Base-by-base conservation (phyloP, 805 yeast species). In the Monosporozyma aquatica region DNA sequence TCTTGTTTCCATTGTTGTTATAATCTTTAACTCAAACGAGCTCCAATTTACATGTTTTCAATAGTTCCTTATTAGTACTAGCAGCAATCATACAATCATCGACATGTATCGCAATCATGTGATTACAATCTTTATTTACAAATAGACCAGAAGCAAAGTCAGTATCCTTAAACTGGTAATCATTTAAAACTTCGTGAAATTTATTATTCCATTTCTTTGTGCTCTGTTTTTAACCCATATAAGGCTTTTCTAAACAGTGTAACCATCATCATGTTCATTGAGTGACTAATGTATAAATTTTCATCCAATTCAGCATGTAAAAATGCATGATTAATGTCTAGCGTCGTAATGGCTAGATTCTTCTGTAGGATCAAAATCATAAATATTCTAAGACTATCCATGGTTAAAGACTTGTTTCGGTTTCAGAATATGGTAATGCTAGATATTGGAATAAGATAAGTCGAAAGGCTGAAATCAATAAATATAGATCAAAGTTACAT, bases 81-180 rank as follows among this genome's bases (percentile, higher is more conserved):
- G 45, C 45, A 7, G 48, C 50, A 23, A 42, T 40, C 5, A 47
- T 25, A 17, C 42, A 37, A 29, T 47, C 50, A 42, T 45, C 48
- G 2, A 47, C 50, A 36, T 47, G 43, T 11, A 33, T 45, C 4
- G 47, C 48, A 10, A 47, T 41, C 42, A 45, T 38, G 3, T 20
- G 14, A 3, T 25, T 35, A 9, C 25, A 18, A 29, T 40, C 43
- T 11, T 30, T 23, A 13, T 36, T 32, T 21, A 21, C n/a, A 38
- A n/a, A 47, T 3, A 44, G 24, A 3, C 50, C 47, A 15, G 43
- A 46, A 4, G 43, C n/a, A n/a, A n/a, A 30, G 20, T 36, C 42
- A 15, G 28, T 40, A 14, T 29, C 17, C 27, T 47, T 46, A 38
- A 29, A 26, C 7, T 38, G 20, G 1, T 22, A 37, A 18, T 14